phyloP scores from a whole-genome alignment of 345 rosid species.

The Theobroma cacao region DNA sequence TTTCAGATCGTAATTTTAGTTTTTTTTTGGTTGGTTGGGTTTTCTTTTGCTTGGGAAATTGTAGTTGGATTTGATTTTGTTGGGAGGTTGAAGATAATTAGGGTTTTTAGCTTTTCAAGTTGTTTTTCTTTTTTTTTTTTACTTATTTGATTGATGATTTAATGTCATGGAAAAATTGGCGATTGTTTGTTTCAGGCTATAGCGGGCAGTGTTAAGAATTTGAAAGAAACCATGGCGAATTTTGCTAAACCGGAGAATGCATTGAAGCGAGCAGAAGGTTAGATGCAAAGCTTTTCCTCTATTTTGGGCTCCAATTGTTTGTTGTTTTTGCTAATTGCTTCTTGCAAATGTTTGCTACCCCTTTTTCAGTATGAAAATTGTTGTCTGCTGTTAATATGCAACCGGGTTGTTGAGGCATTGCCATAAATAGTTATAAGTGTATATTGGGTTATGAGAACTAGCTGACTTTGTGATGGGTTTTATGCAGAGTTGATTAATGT shows the following conservation, averaged over 20 bases:
- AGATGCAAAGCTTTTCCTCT: slow-evolving; percentile 7
- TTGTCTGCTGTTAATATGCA: neutral
- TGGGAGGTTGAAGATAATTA: neutral
- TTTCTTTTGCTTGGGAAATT: neutral
- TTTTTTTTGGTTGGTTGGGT: neutral
- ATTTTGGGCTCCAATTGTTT: neutral
- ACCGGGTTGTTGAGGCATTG: neutral
- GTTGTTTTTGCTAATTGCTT: neutral
- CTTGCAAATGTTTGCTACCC: neutral
- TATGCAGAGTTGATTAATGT: slow-evolving; percentile 86
- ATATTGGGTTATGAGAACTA: neutral
- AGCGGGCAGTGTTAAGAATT: slow-evolving; percentile 3
- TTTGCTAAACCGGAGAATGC: slow-evolving; percentile 93
- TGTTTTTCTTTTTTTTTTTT: neutral
- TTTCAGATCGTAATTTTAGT: neutral
- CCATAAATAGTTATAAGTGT: neutral
- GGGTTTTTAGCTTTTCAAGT: neutral
- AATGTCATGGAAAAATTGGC: neutral
- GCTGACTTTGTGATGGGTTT: slow-evolving; percentile 3
- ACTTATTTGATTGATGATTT: slow-evolving; percentile 9
- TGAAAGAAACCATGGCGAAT: slow-evolving; percentile 50
- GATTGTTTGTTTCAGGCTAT: neutral
- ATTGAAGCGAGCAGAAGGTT: slow-evolving; percentile 91
- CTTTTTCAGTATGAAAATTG: neutral
- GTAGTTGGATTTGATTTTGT: neutral